Conservation (phyloP, 805 yeast genomes). For the Kodamaea hsintzibuensis region DNA sequence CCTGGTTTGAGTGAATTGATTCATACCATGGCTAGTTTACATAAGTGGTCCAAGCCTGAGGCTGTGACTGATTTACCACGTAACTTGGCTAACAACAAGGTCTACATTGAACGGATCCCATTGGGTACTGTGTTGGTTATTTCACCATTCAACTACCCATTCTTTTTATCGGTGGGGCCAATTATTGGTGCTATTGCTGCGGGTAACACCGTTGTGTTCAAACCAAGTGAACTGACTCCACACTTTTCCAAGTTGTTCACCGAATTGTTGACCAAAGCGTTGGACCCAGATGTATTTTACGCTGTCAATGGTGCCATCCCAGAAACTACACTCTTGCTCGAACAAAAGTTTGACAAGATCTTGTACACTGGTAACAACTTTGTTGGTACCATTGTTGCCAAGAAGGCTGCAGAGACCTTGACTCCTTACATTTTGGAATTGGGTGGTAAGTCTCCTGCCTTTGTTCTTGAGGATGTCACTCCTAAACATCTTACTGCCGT, state of each 20-base stretch:
- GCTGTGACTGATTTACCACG: constrained; percentile 38
- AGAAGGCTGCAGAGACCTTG: constrained; percentile 79
- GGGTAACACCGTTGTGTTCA: constrained; percentile 78
- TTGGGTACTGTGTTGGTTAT: constrained; percentile 73
- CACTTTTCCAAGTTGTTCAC: constrained; percentile 57
- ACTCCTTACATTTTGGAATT: constrained; percentile 82
- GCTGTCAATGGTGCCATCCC: constrained; percentile 73
- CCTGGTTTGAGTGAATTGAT: constrained; percentile 55
- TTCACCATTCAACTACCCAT: constrained; percentile 81
- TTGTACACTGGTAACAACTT: constrained; percentile 79
- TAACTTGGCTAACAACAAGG: constrained; percentile 28
- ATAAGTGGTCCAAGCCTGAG: constrained; percentile 60
- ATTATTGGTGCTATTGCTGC: constrained; percentile 79
- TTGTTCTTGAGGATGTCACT: constrained; percentile 55
- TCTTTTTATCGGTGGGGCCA: constrained; percentile 62
- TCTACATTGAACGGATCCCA: constrained; percentile 39
- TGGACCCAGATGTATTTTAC: constrained; percentile 56
- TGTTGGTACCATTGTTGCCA: constrained; percentile 77
- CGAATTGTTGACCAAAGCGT: constrained; percentile 50
- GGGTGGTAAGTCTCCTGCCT: constrained; percentile 91
- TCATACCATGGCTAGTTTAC: constrained; percentile 58
- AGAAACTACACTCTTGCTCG: constrained; percentile 60
- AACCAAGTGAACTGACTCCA: constrained; percentile 76
- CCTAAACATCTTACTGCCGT: constrained; percentile 43
- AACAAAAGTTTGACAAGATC: constrained; percentile 74